Evolutionary conservation across 2,329 filamentous ascomycete species (phyloP).

Genomic region (Passalora sequoiae): DNA sequence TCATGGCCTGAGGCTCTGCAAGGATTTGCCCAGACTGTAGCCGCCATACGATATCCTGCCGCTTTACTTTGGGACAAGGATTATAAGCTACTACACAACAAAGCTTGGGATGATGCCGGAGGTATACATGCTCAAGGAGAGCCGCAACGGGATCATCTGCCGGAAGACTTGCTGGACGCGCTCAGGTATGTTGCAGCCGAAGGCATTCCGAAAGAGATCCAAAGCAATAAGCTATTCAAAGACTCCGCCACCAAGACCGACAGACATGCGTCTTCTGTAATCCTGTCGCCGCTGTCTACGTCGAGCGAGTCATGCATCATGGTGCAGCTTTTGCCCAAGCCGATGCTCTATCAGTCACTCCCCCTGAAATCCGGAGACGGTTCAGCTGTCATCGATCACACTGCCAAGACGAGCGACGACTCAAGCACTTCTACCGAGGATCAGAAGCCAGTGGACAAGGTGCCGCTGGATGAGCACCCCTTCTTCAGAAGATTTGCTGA

Average conservation of each 20-base stretch:
- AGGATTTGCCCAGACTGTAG: conserved; percentile 29
- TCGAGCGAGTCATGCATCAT: conserved; percentile 14
- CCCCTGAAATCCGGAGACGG: background rate
- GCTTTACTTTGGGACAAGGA: conserved; percentile 42
- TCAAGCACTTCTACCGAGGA: background rate
- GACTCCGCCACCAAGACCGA: conserved; percentile 1
- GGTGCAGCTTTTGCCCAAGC: conserved; percentile 21
- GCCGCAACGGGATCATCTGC: conserved; percentile 31
- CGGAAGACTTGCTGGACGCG: conserved; percentile 32
- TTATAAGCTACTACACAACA: conserved; percentile 38
- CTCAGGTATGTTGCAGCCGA: conserved; percentile 32
- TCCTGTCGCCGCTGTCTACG: conserved; percentile 25
- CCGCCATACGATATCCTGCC: conserved; percentile 39
- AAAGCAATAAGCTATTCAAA: conserved; percentile 18
- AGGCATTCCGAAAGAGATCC: conserved; percentile 20
- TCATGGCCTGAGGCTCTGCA: conserved; percentile 34
- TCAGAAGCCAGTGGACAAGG: conserved; percentile 15
- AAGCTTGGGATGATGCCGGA: conserved; percentile 38
- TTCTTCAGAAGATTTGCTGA: conserved; percentile 44
- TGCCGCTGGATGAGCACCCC: conserved; percentile 35
- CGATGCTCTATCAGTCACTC: conserved; percentile 14
- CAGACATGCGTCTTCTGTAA: conserved; percentile 15
- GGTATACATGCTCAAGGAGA: conserved; percentile 34
- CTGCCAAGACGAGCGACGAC: too few species aligned
- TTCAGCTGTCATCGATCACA: background rate